Evolutionary conservation across 176 grass and related monocot species (phyloP).

Genomic region (Pontederia paniculata): DNA sequence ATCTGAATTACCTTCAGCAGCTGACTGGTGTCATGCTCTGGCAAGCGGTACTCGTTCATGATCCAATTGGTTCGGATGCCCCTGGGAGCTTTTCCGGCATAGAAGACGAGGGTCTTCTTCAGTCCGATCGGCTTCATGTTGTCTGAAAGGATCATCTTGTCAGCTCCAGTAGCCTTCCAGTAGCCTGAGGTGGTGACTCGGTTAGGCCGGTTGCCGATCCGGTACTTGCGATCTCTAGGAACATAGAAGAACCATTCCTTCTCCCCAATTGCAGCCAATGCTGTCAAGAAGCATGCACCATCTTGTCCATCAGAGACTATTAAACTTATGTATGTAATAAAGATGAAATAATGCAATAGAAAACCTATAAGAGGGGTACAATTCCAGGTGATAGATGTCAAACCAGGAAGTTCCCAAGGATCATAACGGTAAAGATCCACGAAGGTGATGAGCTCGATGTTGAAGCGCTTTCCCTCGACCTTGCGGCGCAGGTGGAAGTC

Average conservation of each 20-base stretch:
- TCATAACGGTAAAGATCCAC: background rate
- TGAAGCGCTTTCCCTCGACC: constrained; percentile 2
- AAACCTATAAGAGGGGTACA: background rate
- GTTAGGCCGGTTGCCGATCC: background rate
- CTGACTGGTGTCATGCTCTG: background rate
- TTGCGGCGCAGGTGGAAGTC: constrained; percentile 2
- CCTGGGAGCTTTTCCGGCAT: background rate
- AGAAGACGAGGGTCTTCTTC: constrained; percentile 4
- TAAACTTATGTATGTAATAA: background rate
- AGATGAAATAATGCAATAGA: background rate
- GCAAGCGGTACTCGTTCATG: background rate
- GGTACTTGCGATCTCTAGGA: background rate
- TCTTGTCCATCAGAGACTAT: background rate
- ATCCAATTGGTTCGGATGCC: background rate
- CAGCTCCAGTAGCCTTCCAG: no score
- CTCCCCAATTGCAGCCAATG: background rate
- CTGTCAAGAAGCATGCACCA: background rate
- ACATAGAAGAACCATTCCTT: background rate
- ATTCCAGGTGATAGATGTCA: background rate
- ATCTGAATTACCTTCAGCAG: background rate
- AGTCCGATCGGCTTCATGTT: background rate
- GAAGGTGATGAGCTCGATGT: background rate
- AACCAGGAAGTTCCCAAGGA: constrained; percentile 3
- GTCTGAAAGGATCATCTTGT: background rate
- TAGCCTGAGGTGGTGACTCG: background rate